Evolutionary conservation across 495 filamentous ascomycete genomes (phyloP).

Genomic region (Podospora anserina): DNA sequence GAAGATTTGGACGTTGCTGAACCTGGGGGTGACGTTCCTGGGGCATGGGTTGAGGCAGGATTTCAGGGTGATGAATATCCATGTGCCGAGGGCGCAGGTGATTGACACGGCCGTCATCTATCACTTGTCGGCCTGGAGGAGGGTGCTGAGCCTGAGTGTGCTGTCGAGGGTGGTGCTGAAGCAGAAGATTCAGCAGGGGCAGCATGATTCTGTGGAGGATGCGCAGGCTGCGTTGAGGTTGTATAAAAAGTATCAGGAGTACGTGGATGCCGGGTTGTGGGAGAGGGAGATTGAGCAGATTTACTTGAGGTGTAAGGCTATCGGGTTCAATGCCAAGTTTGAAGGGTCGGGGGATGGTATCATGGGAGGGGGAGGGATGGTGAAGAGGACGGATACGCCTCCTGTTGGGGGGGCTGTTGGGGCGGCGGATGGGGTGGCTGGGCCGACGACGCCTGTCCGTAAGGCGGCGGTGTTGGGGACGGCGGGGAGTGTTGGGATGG

Average conservation of each 20-base stretch:
- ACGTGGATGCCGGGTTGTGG: slow-evolving; percentile 76
- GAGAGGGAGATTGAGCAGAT: slow-evolving; percentile 76
- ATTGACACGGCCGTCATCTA: slow-evolving; percentile 91
- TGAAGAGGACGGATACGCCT: slow-evolving; percentile 30
- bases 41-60: slow-evolving; percentile 90
- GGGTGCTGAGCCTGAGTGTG: slow-evolving; percentile 83
- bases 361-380: not conserved
- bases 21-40: slow-evolving; percentile 89
- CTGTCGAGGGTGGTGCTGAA: slow-evolving; percentile 83
- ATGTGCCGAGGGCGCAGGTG: slow-evolving; percentile 85
- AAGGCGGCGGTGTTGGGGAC: slow-evolving; percentile 6
- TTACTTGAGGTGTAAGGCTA: slow-evolving; percentile 67
- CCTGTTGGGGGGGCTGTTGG: slow-evolving; percentile 12
- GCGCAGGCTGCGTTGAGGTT: slow-evolving; percentile 83
- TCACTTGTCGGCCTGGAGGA: slow-evolving; percentile 62
- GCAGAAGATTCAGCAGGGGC: slow-evolving; percentile 84
- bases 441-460: slow-evolving; percentile 4
- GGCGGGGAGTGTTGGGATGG: not conserved
- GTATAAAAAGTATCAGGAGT: slow-evolving; percentile 88
- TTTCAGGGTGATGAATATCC: slow-evolving; percentile 96
- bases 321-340: slow-evolving; percentile 64
- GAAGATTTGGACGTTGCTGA: slow-evolving; percentile 93
- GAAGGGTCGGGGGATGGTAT: slow-evolving; percentile 8
- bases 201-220: slow-evolving; percentile 92
- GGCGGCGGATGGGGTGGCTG: slow-evolving; percentile 14